A percentile compares a stretch with the other conserved stretches of the same genome.
Evolutionary conservation across 106 monocot genomes (phyloP).

Genomic region (Platanthera zijinensis): DNA sequence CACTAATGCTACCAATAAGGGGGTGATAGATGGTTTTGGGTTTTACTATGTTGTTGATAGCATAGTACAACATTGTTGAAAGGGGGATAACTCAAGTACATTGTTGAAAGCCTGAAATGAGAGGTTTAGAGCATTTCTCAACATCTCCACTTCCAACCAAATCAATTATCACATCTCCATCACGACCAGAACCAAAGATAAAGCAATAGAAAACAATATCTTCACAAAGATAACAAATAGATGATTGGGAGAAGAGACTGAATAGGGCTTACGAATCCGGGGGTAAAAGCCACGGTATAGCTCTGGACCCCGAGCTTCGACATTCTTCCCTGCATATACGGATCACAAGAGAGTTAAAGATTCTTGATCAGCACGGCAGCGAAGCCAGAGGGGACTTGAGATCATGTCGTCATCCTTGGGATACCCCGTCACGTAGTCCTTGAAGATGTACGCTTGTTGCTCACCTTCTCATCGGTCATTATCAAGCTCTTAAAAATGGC

Average conservation of each 20-base stretch:
- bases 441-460: constrained; percentile 27
- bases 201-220: neutral
- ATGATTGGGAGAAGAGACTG: neutral
- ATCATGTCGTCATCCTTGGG: constrained; percentile 37
- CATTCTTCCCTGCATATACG: constrained; percentile 47
- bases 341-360: constrained; percentile 48
- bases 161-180: too few relatives aligned
- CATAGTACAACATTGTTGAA: too few relatives aligned
- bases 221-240: neutral
- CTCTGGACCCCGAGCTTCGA: constrained; percentile 13
- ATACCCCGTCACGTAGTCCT: constrained; percentile 33
- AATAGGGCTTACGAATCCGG: constrained; percentile 25
- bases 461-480: constrained; percentile 1
- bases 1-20: too few relatives aligned
- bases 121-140: too few relatives aligned
- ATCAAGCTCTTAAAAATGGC: neutral
- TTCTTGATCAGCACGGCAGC: constrained; percentile 31
- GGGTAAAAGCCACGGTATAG: constrained; percentile 25
- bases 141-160: too few relatives aligned
- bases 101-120: too few relatives aligned
- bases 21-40: too few relatives aligned
- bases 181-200: neutral
- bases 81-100: too few relatives aligned
- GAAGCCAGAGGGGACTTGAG: constrained; percentile 22
- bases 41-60: too few relatives aligned